Conservation (phyloP, 2,329 filamentous ascomycete genomes). For the Trichoderma sp. region DNA sequence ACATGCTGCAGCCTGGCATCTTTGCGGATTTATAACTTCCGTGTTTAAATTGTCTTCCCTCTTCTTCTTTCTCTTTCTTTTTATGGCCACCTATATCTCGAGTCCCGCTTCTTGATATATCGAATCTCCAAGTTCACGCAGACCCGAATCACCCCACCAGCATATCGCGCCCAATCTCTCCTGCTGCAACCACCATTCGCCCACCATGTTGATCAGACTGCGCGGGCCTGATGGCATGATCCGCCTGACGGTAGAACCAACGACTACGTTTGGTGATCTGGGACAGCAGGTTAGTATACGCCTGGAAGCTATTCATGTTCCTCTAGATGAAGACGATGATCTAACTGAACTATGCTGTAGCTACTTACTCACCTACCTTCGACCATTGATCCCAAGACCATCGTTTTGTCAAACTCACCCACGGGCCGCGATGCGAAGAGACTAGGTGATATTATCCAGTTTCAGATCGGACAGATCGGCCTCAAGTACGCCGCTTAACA, state of each 20-base stretch:
- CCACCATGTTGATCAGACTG: constrained; percentile 76
- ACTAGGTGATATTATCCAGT: constrained; percentile 55
- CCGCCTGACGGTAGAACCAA: constrained; percentile 73
- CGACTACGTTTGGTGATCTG: constrained; percentile 67
- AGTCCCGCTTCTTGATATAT: neutral
- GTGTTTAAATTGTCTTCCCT: neutral
- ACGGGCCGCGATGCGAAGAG: constrained; percentile 56
- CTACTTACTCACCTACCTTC: constrained; percentile 57
- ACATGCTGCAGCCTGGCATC: neutral
- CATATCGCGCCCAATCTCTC: neutral
- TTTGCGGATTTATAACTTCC: neutral
- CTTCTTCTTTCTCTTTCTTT: neutral
- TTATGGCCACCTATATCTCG: neutral
- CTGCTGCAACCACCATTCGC: neutral
- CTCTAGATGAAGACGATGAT: neutral
- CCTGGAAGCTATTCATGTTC: neutral
- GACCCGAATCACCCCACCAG: neutral
- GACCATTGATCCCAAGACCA: constrained; percentile 58
- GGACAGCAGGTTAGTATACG: constrained; percentile 46
- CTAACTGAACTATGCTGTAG: constrained; percentile 34
- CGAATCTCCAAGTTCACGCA: neutral
- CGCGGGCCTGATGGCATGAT: constrained; percentile 91
- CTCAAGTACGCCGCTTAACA: constrained; percentile 45
- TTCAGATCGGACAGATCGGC: constrained; percentile 57
- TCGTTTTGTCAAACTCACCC: constrained; percentile 61